Percentiles rank a stretch among this genome's conserved stretches.
phyloP scores from a whole-genome alignment of 2,329 filamentous ascomycete genomes.

The Lomentospora prolificans region DNA sequence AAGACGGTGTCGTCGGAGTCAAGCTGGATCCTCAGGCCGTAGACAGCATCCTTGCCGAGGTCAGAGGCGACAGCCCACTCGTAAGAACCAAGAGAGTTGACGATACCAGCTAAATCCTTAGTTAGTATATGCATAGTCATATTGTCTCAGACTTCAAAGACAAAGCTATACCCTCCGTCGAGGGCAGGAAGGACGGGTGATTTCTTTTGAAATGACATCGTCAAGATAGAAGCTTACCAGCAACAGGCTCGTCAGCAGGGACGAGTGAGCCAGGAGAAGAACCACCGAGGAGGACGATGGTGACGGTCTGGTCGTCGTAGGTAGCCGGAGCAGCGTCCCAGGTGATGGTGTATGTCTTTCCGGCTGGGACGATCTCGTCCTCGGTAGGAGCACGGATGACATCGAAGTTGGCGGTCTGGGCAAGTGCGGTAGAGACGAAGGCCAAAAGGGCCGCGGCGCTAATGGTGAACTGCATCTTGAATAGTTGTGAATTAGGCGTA shows the following conservation, averaged over 20 bases:
- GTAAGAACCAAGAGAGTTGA: slow-evolving; percentile 34
- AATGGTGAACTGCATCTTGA: slow-evolving; percentile 46
- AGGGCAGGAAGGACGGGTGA: no score
- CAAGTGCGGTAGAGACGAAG: slow-evolving; percentile 38
- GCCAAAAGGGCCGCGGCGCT: slow-evolving; percentile 40
- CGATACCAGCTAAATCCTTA: slow-evolving; percentile 31
- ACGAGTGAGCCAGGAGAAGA: slow-evolving; percentile 30
- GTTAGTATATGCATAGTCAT: background rate
- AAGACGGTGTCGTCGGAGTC: slow-evolving; percentile 37
- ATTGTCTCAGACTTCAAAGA: background rate
- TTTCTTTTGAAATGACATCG: background rate
- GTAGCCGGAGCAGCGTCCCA: slow-evolving; percentile 33
- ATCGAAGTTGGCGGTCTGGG: slow-evolving; percentile 48
- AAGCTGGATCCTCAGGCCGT: slow-evolving; percentile 47
- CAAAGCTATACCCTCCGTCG: no score
- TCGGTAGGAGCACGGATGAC: slow-evolving; percentile 36
- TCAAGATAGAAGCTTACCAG: slow-evolving; percentile 30
- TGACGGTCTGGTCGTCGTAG: slow-evolving; percentile 33
- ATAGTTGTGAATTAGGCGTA: background rate
- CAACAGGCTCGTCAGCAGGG: slow-evolving; percentile 30
- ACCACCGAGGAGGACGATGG: slow-evolving; percentile 47
- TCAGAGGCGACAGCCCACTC: slow-evolving; percentile 38
- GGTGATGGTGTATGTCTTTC: slow-evolving; percentile 37
- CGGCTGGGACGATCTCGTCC: slow-evolving; percentile 35
- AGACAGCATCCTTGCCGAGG: slow-evolving; percentile 36